Evolutionary conservation across 169 alveolate genomes (phyloP), one percentile per base, ranked within the genome.

Genomic region (Eimeria acervulina): DNA sequence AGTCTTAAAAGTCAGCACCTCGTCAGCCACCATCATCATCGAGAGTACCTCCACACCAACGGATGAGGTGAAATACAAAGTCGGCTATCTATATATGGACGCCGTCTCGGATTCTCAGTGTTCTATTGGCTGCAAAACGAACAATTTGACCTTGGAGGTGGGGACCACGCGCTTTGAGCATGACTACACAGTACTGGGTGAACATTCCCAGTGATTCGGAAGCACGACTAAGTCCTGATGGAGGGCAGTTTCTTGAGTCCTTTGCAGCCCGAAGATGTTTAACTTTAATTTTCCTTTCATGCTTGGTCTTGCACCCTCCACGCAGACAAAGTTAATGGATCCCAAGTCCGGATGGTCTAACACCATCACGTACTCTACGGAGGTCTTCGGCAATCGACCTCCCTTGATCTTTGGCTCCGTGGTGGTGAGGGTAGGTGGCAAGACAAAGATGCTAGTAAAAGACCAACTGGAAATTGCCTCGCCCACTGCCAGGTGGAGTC

Each of bases 41-140:
- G 47, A 87, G 1, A 87, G 66, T 76, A 87, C 84, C 7, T 21
- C 83, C 33, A 10, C 63, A 63, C 17, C 31, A 31, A 66, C 33
- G 42, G 28, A 26, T 3, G 66, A 26, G 19, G 21, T 8, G 42
- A 61, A 38, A 33, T 87, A 47, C 83, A 87, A 47, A 12, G 63
- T 87, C n/a, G 94, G 84, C 66, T 87, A 61, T 61, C 81, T 87
- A 1, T 87, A 36, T 40, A 87, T 87, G 94, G 94, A 87, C 94
- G 8, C 66, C 51, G 42, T 87, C 38, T 4, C 59, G 51, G 42
- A 13, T 38, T 38, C 83, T 26, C 83, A 63, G 28, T 87, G 94
- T 38, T 33, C 94, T 59, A 19, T 44, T 40, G 83, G 83, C 81
- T 87, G 94, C 81, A 87, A 61, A 87, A 87, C 94, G 26, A 87